Evolutionary conservation across 176 grass and related monocot genomes (phyloP).

Genomic region (Puccinellia tenuiflora): DNA sequence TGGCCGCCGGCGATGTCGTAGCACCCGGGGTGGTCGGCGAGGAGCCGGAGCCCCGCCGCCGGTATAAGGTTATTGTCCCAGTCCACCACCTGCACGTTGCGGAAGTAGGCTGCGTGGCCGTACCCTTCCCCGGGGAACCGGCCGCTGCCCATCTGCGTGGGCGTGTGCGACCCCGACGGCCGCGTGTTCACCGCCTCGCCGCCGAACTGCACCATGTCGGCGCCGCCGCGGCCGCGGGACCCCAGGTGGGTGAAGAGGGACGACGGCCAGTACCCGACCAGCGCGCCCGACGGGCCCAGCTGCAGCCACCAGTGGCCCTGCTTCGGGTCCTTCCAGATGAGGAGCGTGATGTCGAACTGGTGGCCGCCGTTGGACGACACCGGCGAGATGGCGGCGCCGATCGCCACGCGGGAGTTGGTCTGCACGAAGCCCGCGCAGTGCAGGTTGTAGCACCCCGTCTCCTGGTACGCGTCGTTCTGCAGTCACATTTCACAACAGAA

Average conservation of each 20-base stretch:
- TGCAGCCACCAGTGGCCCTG: constrained; percentile 87
- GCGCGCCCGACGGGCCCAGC: constrained; percentile 40
- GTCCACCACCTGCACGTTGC: constrained; percentile 66
- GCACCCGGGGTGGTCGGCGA: constrained; percentile 59
- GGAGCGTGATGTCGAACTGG: constrained; percentile 68
- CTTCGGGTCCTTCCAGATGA: constrained; percentile 91
- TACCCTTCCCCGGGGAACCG: constrained; percentile 55
- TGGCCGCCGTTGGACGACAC: constrained; percentile 38
- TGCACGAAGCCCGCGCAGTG: constrained; percentile 85
- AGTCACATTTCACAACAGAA: background rate
- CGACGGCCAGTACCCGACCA: constrained; percentile 85
- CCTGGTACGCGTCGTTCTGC: constrained; percentile 86
- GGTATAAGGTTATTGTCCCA: constrained; percentile 80
- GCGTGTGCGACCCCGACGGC: constrained; percentile 52
- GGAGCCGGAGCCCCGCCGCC: constrained; percentile 42
- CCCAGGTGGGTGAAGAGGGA: constrained; percentile 73
- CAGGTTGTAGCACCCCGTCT: constrained; percentile 92
- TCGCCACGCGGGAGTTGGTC: constrained; percentile 56
- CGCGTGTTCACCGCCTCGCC: constrained; percentile 77
- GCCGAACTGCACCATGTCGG: constrained; percentile 89
- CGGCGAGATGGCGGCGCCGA: constrained; percentile 75
- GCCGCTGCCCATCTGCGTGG: constrained; percentile 84
- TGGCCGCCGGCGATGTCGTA: constrained; percentile 69
- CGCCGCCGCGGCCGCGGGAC: constrained; percentile 22
- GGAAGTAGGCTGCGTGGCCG: constrained; percentile 67